phyloP scores from a whole-genome alignment of 2,329 filamentous ascomycete species.

The Neurospora sp. region DNA sequence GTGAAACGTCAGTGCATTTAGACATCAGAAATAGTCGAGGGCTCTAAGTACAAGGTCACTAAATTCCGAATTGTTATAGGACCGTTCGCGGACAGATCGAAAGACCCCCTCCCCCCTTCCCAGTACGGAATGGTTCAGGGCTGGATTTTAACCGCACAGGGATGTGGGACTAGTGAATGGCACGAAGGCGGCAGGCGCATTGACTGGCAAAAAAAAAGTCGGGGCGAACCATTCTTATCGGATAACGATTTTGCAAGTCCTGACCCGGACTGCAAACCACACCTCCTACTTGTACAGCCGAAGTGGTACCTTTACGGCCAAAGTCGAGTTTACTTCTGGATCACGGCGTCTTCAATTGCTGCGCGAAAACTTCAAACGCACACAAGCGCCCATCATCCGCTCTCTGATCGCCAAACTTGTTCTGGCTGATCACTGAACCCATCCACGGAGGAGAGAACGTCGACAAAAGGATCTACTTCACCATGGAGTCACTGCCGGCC shows the following conservation, averaged over 20 bases:
- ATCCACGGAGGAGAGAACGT: background rate
- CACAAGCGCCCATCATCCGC: background rate
- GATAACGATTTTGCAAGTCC: background rate
- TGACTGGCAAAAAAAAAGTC: background rate
- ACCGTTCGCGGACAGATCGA: no score
- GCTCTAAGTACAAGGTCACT: no score
- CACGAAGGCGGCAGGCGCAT: background rate
- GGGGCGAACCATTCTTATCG: background rate
- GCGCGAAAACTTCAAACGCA: background rate
- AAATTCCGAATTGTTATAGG: no score
- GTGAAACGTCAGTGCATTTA: no score
- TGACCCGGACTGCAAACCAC: background rate
- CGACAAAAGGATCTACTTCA: background rate
- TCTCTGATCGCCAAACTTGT: background rate
- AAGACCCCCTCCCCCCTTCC: no score
- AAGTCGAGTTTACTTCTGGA: background rate
- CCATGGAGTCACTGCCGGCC: constrained; percentile 15
- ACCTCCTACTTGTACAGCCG: background rate
- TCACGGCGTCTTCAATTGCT: background rate
- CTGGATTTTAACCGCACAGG: background rate
- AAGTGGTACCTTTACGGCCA: background rate
- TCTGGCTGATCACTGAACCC: background rate
- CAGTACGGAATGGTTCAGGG: background rate
- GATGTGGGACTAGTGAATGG: background rate
- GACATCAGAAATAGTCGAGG: no score